Evolutionary conservation across 2,329 filamentous ascomycete species (phyloP), one percentile per base, ranked within the genome.

Genomic region (Ambrosiella cleistominuta): DNA sequence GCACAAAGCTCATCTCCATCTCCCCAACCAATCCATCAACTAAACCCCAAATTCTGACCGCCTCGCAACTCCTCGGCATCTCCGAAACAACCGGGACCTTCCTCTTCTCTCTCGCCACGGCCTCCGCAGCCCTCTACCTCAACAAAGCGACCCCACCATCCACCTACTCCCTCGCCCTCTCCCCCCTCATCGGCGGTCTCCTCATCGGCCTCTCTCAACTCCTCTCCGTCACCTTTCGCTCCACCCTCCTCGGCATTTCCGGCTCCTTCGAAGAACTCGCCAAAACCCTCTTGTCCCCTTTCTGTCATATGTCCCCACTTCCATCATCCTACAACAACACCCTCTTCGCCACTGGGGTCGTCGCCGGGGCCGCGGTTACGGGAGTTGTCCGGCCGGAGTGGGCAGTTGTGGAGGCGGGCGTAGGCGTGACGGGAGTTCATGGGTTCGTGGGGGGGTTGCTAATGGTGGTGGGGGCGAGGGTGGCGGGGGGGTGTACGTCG

Each of bases 401-500:
- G 0, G 61, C 64, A 6, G 60, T 71, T n/a, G 61, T 66, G 1
- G 58, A 61, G 4, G 61, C 65, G 0, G 64, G 61, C 3, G 64
- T 70, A 35, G 38, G 55, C 1, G 65, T 73, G 0, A 64, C 70
- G 3, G 69, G 71, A 0, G 27, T 64, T 1, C 65, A 70, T 61
- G 76, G 79, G 0, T 64, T 74, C 0, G 51, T 72, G 0, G 82
- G 82, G 1, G 83, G 82, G 0, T 69, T 76, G 2, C 60, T 76
- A 12, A 77, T 85, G 69, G 73, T 75, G 0, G 65, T 85, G 7
- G 83, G 83, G 0, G 73, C 80, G 1, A 74, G 81, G 54, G 65
- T 85, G 57, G 82, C 78, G 0, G 81, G 81, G 1, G 83, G 83
- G 0, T 86, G 83, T 62, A 83, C 82, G 0, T 82, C 79, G 4